phyloP scores from a whole-genome alignment of 2,329 filamentous ascomycete species.

The Blumeriella jaapii region DNA sequence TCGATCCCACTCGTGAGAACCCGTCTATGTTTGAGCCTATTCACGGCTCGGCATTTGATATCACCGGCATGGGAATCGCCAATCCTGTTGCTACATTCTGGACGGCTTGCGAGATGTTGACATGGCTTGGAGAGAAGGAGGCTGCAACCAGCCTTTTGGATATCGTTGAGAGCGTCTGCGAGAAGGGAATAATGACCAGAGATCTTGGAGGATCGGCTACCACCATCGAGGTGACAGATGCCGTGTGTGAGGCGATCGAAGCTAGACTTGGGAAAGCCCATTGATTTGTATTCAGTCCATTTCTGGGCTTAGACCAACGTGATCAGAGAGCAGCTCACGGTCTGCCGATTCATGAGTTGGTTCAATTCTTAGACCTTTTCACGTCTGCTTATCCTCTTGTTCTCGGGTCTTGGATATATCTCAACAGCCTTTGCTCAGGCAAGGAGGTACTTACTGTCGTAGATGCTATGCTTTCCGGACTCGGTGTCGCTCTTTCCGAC shows the following conservation, averaged over 20 bases:
- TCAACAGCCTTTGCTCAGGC: too few relatives aligned
- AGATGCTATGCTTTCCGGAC: too few relatives aligned
- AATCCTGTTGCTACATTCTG: constrained; percentile 49
- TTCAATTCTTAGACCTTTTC: too few relatives aligned
- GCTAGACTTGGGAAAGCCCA: constrained; percentile 3
- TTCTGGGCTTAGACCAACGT: neutral
- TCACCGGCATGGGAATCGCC: constrained; percentile 39
- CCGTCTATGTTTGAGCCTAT: constrained; percentile 51
- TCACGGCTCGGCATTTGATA: constrained; percentile 47
- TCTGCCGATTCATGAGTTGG: too few relatives aligned
- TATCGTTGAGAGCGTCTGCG: constrained; percentile 40
- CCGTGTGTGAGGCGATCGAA: constrained; percentile 15
- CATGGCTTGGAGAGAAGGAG: constrained; percentile 42
- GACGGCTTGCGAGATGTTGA: constrained; percentile 45
- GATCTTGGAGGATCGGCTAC: constrained; percentile 36
- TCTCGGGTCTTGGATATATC: too few relatives aligned
- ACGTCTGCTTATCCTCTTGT: too few relatives aligned
- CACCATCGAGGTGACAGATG: constrained; percentile 12
- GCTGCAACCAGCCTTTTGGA: constrained; percentile 38
- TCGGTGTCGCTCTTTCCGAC: too few relatives aligned
- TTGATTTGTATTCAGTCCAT: neutral
- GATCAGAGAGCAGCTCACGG: too few relatives aligned
- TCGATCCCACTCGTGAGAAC: constrained; percentile 46
- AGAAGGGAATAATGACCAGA: constrained; percentile 36
- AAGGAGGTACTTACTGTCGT: too few relatives aligned